Base-by-base conservation (phyloP, 2,329 filamentous ascomycete species). In the Fusarium sambucinum region DNA sequence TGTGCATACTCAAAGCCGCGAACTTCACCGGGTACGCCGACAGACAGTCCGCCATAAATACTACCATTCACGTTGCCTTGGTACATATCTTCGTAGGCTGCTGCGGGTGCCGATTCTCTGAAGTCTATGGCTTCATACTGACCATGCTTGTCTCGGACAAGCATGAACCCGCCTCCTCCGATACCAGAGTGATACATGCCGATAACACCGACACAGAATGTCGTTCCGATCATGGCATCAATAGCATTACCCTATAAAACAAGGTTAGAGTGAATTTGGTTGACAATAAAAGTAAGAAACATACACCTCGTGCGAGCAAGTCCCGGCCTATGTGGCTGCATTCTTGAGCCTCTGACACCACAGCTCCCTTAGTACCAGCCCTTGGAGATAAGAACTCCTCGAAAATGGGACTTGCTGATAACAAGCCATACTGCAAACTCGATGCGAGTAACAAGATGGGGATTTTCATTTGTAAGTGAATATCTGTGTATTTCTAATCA, bases 121-220 rank as follows among this genome's bases (percentile, higher is more conserved):
- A 97, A 98, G 79, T 98, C 95, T 70, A 98, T 89, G 60, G 90
- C 90, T 75, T 97, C 93, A 75, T 94, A 96, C 19, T 83, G 83
- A n/a, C 93, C 93, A 60, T 92, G 83, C 17, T 87, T 81, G 33
- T 88, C 85, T 47, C 92, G 89, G 7, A 97, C 87, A 7, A 97
- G 84, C 85, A 94, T 92, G 80, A 98, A 98, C 3, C 95, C 95
- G 40, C 95, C 95, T 9, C 95, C 95, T 21, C 92, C 94, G 61
- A 97, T 91, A 17, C 95, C 94, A 40, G 87, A 87, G 77, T 94
- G 92, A 71, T 93, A 92, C 88, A 92, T 92, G 57, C 86, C 90
- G 44, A 92, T 85, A 9, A 92, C 90, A 8, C 92, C 92, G 37
- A 94, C 86, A 67, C 92, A 95, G 51, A 94, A 86, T 10, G 89